Evolutionary conservation across 2,329 filamentous ascomycete genomes (phyloP).

Genomic region (Allantophomopsis lycopodina): DNA sequence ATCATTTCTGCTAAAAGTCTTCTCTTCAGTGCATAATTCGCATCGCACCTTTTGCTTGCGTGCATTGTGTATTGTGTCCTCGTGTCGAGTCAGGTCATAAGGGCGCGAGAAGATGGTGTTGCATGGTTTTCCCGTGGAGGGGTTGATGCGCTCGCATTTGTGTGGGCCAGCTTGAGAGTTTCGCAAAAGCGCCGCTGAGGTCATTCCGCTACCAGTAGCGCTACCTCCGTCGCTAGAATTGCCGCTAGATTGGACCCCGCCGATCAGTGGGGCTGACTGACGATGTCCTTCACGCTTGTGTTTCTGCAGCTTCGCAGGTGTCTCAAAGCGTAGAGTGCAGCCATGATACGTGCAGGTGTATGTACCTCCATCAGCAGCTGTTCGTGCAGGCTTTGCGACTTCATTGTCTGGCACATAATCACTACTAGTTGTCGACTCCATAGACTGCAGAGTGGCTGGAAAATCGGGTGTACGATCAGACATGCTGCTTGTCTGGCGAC

Average conservation of each 20-base stretch:
- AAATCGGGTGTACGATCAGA: conserved; percentile 15
- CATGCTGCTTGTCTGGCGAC: conserved; percentile 12
- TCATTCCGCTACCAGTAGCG: conserved; percentile 22
- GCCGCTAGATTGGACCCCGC: conserved; percentile 12
- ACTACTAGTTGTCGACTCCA: conserved; percentile 23
- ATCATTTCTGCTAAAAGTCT: conserved; percentile 92
- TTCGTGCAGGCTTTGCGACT: conserved; percentile 38
- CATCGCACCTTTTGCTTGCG: conserved; percentile 92
- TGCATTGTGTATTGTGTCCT: conserved; percentile 94
- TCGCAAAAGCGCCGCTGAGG: conserved; percentile 41
- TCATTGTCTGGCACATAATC: conserved; percentile 20
- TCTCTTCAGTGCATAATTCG: conserved; percentile 85
- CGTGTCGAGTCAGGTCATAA: conserved; percentile 91
- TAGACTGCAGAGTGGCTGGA: conserved; percentile 19
- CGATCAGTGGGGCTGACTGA: conserved; percentile 44
- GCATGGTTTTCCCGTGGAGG: conserved; percentile 88
- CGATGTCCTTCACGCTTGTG: conserved; percentile 92
- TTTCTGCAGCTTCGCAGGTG: conserved; percentile 75
- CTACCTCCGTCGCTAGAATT: conserved; percentile 6
- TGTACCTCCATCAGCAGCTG: conserved; percentile 66
- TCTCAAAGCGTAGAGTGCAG: conserved; percentile 78
- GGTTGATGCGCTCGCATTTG: conserved; percentile 85
- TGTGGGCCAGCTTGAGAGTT: conserved; percentile 91
- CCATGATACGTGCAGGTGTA: conserved; percentile 96
- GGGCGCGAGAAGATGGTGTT: conserved; percentile 88